Evolutionary conservation across 2,329 filamentous ascomycete species (phyloP).

Genomic region (Xylaria sp.): DNA sequence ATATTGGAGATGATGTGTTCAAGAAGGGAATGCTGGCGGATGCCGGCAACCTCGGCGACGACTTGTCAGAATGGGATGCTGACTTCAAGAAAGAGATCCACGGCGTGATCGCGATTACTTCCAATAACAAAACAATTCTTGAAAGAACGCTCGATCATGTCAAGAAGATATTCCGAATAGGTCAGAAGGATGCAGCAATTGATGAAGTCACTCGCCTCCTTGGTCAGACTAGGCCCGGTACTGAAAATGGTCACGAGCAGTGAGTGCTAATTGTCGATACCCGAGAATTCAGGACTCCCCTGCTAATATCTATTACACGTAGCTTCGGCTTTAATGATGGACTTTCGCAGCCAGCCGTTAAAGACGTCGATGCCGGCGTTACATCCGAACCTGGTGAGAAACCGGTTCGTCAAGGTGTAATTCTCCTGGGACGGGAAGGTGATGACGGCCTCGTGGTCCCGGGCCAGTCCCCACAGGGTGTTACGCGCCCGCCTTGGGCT

Average conservation of each 20-base stretch:
- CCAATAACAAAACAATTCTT: conserved; percentile 46
- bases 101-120: conserved; percentile 52
- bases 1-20: conserved; percentile 50
- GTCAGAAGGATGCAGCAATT: conserved; percentile 40
- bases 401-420: conserved; percentile 50
- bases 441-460: conserved; percentile 42
- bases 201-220: conserved; percentile 48
- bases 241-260: conserved; percentile 54
- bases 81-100: conserved; percentile 52
- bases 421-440: conserved; percentile 53
- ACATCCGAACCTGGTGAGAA: conserved; percentile 39
- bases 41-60: conserved; percentile 48
- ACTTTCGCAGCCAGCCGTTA: conserved; percentile 54
- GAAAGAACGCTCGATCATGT: conserved; percentile 46
- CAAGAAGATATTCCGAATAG: conserved; percentile 47
- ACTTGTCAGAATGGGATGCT: conserved; percentile 46
- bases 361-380: conserved; percentile 46
- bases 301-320: neutral
- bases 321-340: conserved; percentile 58
- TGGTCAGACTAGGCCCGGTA: conserved; percentile 51
- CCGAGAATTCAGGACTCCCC: neutral
- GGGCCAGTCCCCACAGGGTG: neutral
- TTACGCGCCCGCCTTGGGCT: conserved; percentile 52
- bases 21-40: conserved; percentile 50
- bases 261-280: conserved; percentile 37